Evolutionary conservation across 2,329 filamentous ascomycete genomes (phyloP).

Genomic region (Diaporthe sp.): DNA sequence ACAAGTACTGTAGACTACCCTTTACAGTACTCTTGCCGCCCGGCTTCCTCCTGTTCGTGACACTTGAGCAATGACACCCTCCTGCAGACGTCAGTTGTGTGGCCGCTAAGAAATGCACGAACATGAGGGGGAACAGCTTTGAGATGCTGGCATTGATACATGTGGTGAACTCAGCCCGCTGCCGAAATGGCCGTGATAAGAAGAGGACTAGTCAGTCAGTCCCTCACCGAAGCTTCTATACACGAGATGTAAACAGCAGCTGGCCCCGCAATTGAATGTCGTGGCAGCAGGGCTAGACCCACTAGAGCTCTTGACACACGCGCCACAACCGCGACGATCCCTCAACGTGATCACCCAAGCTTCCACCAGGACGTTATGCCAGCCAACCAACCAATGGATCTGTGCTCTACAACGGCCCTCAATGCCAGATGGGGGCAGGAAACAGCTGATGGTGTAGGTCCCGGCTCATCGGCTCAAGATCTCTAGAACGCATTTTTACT

Average conservation of each 20-base stretch:
- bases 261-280: constrained; percentile 25
- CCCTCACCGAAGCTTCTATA: constrained; percentile 1
- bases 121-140: background rate
- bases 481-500: background rate
- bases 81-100: background rate
- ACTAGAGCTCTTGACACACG: constrained; percentile 20
- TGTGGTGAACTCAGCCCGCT: background rate
- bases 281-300: constrained; percentile 24
- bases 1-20: constrained; percentile 15
- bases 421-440: background rate
- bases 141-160: background rate
- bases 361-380: background rate
- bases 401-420: background rate
- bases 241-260: background rate
- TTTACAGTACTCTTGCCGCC: background rate
- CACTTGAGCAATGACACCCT: no score
- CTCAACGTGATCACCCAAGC: constrained; percentile 26
- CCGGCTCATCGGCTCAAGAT: background rate
- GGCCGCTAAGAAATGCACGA: background rate
- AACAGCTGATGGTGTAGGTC: background rate
- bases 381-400: constrained; percentile 11
- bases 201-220: background rate
- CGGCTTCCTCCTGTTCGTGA: background rate
- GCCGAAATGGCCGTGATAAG: no score
- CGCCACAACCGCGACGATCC: constrained; percentile 30